phyloP scores from a whole-genome alignment of 257 asterid species.

The Primulina eburnea region DNA sequence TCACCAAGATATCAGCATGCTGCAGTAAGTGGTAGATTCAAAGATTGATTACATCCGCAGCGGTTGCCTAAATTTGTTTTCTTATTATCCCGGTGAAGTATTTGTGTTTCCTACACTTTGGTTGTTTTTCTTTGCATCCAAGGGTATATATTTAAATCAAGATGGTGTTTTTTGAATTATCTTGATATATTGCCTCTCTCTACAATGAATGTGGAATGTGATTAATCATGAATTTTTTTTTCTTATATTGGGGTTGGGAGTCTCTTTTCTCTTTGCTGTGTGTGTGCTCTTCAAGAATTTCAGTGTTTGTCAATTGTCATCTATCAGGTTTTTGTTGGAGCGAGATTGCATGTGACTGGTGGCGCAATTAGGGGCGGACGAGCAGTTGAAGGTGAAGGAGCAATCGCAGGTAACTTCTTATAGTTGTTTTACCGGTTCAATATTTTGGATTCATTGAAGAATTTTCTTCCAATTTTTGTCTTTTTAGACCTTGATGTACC shows the following conservation, averaged over 20 bases:
- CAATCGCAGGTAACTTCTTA: conserved; percentile 61
- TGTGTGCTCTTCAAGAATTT: conserved; percentile 3
- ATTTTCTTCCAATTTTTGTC: not conserved
- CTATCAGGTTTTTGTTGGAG: conserved; percentile 92
- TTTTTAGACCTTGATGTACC: not conserved
- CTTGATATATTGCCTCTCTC: not conserved
- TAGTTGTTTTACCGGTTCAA: conserved; percentile 22
- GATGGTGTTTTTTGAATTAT: conserved; percentile 13
- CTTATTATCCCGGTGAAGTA: conserved; percentile 1
- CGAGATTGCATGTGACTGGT: conserved; percentile 97
- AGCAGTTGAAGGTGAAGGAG: conserved; percentile 87
- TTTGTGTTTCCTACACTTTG: conserved; percentile 3
- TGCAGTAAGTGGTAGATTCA: conserved; percentile 56
- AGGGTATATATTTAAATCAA: conserved; percentile 4
- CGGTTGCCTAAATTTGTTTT: conserved; percentile 18
- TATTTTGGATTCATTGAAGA: conserved; percentile 17
- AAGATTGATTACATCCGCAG: conserved; percentile 13
- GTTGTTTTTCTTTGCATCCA: not conserved
- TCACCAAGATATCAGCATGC: conserved; percentile 98
- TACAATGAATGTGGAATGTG: not conserved
- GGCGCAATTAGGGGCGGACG: conserved; percentile 98
- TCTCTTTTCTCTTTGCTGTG: conserved; percentile 9
- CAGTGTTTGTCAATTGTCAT: conserved; percentile 20
- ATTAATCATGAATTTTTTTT: no score
- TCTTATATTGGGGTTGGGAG: not conserved